These are phyloP conservation scores for Psilocybe cubensis DNA, from an alignment of 768 basidiomycete species.

Conservation along the genomic window DNA sequence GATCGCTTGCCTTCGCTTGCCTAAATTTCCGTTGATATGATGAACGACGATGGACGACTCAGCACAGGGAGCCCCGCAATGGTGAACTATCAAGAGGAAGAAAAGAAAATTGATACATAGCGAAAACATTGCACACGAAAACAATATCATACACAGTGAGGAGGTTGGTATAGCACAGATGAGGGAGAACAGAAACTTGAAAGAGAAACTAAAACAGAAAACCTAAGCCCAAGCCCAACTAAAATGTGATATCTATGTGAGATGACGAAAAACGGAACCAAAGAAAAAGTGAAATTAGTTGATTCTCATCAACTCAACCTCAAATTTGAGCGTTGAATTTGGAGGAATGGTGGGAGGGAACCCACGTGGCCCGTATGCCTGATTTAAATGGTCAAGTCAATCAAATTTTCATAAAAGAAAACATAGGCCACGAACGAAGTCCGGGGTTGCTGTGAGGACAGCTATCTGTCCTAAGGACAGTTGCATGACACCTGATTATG, in stretches of 20 bases:
- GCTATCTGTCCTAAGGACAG: conserved; percentile 81
- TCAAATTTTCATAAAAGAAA: conserved; percentile 1
- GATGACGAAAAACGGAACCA: too few species aligned
- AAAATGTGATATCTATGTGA: neutral
- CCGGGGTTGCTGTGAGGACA: conserved; percentile 63
- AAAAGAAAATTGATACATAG: neutral
- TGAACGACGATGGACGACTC: too few species aligned
- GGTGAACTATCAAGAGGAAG: conserved; percentile 9
- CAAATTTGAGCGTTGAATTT: conserved; percentile 76
- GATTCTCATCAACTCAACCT: conserved; percentile 83
- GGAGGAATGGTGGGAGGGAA: conserved; percentile 82
- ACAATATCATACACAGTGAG: conserved; percentile 34
- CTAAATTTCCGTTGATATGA: too few species aligned
- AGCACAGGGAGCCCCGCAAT: too few species aligned
- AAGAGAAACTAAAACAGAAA: neutral
- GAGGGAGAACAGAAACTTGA: conserved; percentile 2
- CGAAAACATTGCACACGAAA: conserved; percentile 11
- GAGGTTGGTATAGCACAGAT: conserved; percentile 27
- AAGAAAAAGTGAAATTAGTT: conserved; percentile 30
- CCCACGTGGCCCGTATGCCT: conserved; percentile 78
- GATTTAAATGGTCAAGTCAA: conserved; percentile 7
- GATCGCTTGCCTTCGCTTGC: neutral
- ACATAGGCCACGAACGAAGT: conserved; percentile 61
- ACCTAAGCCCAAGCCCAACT: conserved; percentile 16
- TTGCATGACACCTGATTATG: conserved; percentile 70